Evolutionary conservation across 2,329 filamentous ascomycete genomes (phyloP), one percentile per base, ranked within the genome.

Genomic region (Microdochium nivale): DNA sequence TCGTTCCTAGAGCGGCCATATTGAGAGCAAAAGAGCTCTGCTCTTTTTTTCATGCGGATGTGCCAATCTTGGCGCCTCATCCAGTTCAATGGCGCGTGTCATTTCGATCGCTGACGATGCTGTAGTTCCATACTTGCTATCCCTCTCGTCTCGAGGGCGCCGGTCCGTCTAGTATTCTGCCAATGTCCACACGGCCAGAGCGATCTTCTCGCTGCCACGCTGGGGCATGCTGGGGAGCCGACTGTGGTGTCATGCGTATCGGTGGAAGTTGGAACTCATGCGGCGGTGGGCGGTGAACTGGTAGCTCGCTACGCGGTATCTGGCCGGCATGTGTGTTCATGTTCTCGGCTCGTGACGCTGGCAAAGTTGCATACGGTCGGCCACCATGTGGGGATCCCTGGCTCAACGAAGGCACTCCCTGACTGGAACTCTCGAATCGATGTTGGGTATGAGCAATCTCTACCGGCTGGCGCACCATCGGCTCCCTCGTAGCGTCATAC

Each of bases 161-260:
- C 24, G 77, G 74, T 65, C 74, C 79, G 57, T 81, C 82, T 60
- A 87, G 79, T 60, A 81, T 71, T 2, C 80, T 81, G 11, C 75
- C 78, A 55, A 85, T 84, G 58, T 82, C 80, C 48, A 84, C 76
- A 16, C 81, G 75, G 35, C 72, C 66, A 19, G 72, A 67, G 25
- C 78, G 73, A 51, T 80, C 78, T 52, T 79, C 76, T 44, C 75
- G 70, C 51, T 63, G 61, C 65, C 70, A 72, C 25, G 54, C 53
- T 16, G 59, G 43, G 32, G 65, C 63, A 16, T 56, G 52, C n/a
- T 59, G 51, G 14, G 59, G 56, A 2, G 51, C 55, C 27, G 59
- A 56, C 33, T 63, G 60, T 40, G 62, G 61, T 53, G 64, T 67
- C 50, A 63, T 67, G 46, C 67, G 66, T 40, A 72, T 73, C 3